Conservation (phyloP, 306 rosid genomes). For the Oxytropis ochrocephala region DNA sequence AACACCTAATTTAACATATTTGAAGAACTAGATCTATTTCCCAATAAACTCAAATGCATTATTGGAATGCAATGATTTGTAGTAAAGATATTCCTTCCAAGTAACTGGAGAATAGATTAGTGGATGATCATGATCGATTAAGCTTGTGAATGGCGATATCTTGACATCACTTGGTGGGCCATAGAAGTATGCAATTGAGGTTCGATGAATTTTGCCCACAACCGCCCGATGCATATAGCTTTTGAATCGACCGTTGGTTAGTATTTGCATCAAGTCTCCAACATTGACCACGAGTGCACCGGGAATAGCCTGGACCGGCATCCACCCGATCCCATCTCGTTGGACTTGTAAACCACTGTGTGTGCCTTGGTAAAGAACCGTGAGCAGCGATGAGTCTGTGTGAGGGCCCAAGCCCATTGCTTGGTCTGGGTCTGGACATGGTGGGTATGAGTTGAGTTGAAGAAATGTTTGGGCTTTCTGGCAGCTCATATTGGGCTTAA, state of each 20-base stretch:
- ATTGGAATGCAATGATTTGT: conserved; percentile 29
- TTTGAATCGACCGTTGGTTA: conserved; percentile 35
- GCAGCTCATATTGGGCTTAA: background rate
- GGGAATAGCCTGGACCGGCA: conserved; percentile 23
- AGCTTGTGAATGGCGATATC: conserved; percentile 23
- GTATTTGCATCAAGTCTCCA: conserved; percentile 45
- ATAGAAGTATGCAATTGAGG: conserved; percentile 34
- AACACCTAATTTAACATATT: too few relatives aligned
- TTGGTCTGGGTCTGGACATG: conserved; percentile 39
- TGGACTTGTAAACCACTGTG: conserved; percentile 32
- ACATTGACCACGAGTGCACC: conserved; percentile 39
- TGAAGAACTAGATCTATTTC: background rate
- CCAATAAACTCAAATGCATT: conserved; percentile 22
- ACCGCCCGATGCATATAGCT: conserved; percentile 38
- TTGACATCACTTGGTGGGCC: conserved; percentile 31
- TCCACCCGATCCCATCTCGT: conserved; percentile 28
- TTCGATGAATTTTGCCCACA: conserved; percentile 28
- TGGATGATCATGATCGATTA: conserved; percentile 18
- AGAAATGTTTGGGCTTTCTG: background rate
- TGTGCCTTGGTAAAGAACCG: conserved; percentile 31
- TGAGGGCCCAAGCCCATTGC: conserved; percentile 57
- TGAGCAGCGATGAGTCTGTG: conserved; percentile 47
- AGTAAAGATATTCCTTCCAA: conserved; percentile 39
- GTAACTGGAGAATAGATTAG: conserved; percentile 29
- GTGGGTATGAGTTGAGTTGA: conserved; percentile 47